Evolutionary conservation across 192 early-diverging fungal species (phyloP).

Genomic region (Backusella luteola): DNA sequence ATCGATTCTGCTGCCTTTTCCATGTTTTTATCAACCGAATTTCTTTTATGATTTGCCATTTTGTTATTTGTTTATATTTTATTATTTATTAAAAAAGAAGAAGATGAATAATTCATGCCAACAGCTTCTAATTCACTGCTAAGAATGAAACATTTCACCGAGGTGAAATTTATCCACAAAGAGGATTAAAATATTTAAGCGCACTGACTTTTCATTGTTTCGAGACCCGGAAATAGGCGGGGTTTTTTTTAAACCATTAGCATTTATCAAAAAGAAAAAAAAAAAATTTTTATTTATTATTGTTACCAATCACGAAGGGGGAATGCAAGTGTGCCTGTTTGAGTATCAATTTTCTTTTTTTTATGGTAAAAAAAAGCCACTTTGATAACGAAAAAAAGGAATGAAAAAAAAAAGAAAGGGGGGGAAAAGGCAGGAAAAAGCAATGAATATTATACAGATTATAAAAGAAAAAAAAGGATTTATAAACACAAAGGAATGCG

Average conservation of each 20-base stretch:
- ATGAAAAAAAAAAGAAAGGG: neutral
- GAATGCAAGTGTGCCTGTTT: neutral
- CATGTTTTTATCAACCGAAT: neutral
- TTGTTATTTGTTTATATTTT: neutral
- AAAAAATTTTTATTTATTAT: neutral
- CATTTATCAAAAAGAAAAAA: neutral
- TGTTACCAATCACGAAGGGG: neutral
- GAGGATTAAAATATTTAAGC: neutral
- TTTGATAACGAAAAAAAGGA: neutral
- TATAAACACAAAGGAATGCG: conserved; percentile 7
- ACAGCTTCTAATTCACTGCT: neutral
- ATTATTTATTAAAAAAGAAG: neutral
- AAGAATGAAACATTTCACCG: neutral
- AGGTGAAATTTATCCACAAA: neutral
- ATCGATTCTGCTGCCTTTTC: neutral
- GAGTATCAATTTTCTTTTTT: neutral
- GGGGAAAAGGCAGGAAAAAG: neutral
- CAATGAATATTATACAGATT: neutral
- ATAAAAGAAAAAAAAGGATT: neutral
- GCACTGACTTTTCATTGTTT: neutral
- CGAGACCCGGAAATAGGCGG: neutral
- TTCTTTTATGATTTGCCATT: neutral
- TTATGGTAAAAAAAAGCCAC: neutral
- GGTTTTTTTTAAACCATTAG: neutral
- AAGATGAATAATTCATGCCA: neutral